Percentiles rank a stretch among this genome's conserved stretches.
These are phyloP conservation scores for Candolleomyces aberdarensis DNA, from an alignment of 768 basidiomycete species.

Conservation along the genomic window DNA sequence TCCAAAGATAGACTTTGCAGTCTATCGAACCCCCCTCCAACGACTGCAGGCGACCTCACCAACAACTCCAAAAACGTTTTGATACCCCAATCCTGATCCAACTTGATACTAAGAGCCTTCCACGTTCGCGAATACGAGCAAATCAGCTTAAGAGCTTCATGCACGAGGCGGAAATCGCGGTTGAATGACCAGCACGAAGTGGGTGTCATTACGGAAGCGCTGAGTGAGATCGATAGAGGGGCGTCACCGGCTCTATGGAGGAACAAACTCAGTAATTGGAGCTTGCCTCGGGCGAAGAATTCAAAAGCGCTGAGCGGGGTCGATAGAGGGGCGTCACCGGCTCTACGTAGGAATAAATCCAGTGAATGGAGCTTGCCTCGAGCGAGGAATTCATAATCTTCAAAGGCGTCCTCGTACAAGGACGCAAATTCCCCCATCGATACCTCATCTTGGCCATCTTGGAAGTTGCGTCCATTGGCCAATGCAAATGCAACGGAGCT, in stretches of 20 bases:
- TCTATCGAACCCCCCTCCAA: neutral
- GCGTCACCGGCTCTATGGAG: neutral
- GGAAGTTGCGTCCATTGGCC: neutral
- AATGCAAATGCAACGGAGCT: neutral
- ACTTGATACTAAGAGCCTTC: neutral
- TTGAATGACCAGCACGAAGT: too few species aligned
- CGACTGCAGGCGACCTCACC: neutral
- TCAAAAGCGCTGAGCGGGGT: too few species aligned
- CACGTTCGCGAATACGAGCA: neutral
- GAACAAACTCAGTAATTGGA: neutral
- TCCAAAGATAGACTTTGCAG: neutral
- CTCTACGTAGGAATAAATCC: too few species aligned
- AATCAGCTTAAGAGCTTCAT: neutral
- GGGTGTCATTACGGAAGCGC: neutral
- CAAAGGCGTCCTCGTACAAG: neutral
- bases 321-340: too few species aligned
- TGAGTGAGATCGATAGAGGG: neutral
- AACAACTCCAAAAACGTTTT: neutral
- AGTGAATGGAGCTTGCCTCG: too few species aligned
- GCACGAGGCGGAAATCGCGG: neutral
- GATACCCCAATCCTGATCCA: neutral
- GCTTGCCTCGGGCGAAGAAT: too few species aligned
- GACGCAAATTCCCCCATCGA: neutral
- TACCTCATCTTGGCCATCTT: neutral
- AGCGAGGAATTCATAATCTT: neutral